A percentile compares a stretch with the other conserved stretches of the same genome.
Conservation (phyloP, 768 basidiomycete species). For the Roridomyces roridus region DNA sequence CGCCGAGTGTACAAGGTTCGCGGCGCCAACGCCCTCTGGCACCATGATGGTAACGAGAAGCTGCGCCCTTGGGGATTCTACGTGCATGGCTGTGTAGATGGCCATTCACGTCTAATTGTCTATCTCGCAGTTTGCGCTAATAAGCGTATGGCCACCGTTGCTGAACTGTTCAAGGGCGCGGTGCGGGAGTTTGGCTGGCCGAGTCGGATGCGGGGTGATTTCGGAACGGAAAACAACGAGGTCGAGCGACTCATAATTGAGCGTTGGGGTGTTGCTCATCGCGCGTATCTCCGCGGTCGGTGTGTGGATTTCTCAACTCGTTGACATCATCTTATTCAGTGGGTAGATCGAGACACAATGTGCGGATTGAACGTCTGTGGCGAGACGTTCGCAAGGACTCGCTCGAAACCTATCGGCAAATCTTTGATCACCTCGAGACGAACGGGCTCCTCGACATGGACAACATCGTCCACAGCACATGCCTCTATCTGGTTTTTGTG, state of each 20-base stretch:
- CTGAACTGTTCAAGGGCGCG: background rate
- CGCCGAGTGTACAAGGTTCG: conserved; percentile 27
- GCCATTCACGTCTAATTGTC: conserved; percentile 22
- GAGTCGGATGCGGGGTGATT: too few relatives aligned
- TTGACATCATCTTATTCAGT: background rate
- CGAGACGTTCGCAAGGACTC: conserved; percentile 33
- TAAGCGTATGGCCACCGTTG: conserved; percentile 18
- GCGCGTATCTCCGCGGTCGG: background rate
- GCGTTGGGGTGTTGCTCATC: conserved; percentile 25
- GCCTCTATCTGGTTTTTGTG: conserved; percentile 31
- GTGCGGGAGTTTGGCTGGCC: too few relatives aligned
- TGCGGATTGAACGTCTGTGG: conserved; percentile 33
- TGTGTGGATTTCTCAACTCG: background rate
- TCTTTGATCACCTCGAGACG: conserved; percentile 33
- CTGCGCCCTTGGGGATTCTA: conserved; percentile 34
- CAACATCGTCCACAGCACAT: conserved; percentile 19
- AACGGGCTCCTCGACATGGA: conserved; percentile 30
- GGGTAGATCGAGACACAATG: conserved; percentile 34
- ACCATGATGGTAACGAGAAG: conserved; percentile 34
- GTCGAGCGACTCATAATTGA: background rate
- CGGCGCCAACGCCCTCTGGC: conserved; percentile 29
- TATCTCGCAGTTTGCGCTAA: conserved; percentile 8
- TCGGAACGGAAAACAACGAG: too few relatives aligned
- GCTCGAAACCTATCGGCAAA: conserved; percentile 33
- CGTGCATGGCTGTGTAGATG: conserved; percentile 37